Percentiles rank a stretch among this genome's conserved stretches.
phyloP scores from a whole-genome alignment of 352 stramenopile genomes.

The Phytophthora crassamura region DNA sequence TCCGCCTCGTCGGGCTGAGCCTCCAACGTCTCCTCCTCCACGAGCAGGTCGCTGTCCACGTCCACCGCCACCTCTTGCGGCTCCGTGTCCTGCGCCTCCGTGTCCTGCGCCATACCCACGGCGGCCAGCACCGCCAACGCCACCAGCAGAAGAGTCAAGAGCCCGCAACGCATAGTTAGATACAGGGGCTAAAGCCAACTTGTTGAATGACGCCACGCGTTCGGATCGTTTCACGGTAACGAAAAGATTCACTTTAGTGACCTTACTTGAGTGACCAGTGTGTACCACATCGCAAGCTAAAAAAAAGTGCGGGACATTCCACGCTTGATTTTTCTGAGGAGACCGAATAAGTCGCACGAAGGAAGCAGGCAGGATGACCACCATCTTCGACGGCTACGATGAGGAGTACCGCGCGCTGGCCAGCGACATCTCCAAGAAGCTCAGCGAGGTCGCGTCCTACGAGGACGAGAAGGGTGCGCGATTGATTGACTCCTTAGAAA shows the following conservation, averaged over 20 bases:
- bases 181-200: conserved; percentile 24
- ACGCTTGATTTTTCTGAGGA: conserved; percentile 29
- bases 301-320: conserved; percentile 29
- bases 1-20: conserved; percentile 31
- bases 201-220: conserved; percentile 34
- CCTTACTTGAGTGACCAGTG: background rate
- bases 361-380: conserved; percentile 66
- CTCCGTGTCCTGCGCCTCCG: too few species aligned
- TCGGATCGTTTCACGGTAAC: conserved; percentile 18
- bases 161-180: conserved; percentile 46
- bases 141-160: conserved; percentile 58
- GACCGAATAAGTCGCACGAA: background rate
- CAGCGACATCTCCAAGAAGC: conserved; percentile 90
- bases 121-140: conserved; percentile 50
- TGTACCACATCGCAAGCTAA: conserved; percentile 20
- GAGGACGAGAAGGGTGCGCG: conserved; percentile 77
- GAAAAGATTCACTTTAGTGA: conserved; percentile 7
- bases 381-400: conserved; percentile 90
- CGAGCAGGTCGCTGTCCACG: conserved; percentile 45
- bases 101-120: conserved; percentile 28
- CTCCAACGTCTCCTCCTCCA: conserved; percentile 57
- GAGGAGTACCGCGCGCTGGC: conserved; percentile 87
- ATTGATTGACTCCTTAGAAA: background rate
- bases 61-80: conserved; percentile 46
- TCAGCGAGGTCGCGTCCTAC: conserved; percentile 88